phyloP scores from a whole-genome alignment of 306 rosid genomes.

The Quercus aquifolioides region DNA sequence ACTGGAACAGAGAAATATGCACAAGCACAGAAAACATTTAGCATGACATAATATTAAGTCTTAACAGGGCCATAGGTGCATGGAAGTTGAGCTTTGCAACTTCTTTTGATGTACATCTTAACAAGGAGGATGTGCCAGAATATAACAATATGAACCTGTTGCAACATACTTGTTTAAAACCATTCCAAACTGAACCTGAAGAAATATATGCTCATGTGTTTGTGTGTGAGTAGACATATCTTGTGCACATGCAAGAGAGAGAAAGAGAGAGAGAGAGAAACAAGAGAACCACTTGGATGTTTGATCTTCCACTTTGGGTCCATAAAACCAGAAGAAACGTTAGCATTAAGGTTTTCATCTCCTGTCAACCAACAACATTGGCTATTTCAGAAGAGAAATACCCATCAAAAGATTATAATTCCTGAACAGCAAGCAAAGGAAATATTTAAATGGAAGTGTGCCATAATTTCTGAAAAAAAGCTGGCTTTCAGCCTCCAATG shows the following conservation, averaged over 20 bases:
- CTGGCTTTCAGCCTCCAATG: background rate
- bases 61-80: background rate
- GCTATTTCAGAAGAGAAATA: background rate
- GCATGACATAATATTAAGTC: background rate
- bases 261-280: background rate
- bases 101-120: background rate
- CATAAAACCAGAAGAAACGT: background rate
- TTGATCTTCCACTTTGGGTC: background rate
- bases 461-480: background rate
- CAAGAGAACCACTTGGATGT: background rate
- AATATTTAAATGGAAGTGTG: background rate
- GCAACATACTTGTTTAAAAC: background rate
- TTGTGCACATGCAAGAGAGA: background rate
- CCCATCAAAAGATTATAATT: background rate
- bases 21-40: background rate
- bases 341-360: background rate
- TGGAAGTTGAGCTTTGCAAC: background rate
- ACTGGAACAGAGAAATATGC: background rate
- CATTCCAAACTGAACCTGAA: background rate
- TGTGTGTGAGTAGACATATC: background rate
- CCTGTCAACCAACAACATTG: conserved; percentile 2
- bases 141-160: background rate
- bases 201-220: background rate
- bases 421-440: background rate
- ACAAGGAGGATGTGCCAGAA: background rate